Percentiles rank a stretch among this genome's conserved stretches.
These are phyloP conservation scores for Zychaea mexicana DNA, from an alignment of 371 early-diverging fungal genomes.

Conservation along the genomic window DNA sequence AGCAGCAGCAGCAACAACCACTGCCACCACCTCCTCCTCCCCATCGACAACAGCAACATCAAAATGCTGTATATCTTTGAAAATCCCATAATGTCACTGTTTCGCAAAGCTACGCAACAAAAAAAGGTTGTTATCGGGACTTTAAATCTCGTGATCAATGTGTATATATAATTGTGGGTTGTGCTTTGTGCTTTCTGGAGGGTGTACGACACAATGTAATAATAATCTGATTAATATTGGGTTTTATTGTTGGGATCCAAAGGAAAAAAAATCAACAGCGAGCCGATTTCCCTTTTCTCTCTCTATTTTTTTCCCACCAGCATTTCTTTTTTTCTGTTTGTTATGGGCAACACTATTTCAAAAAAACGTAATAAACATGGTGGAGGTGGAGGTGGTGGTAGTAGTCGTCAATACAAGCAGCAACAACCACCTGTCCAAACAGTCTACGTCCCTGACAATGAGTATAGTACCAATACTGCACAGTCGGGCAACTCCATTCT, in stretches of 20 bases:
- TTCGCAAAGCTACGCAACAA: not conserved
- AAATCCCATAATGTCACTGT: too few relatives aligned
- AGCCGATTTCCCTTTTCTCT: too few relatives aligned
- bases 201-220: too few relatives aligned
- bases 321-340: not conserved
- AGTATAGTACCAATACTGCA: conserved; percentile 29
- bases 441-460: conserved; percentile 18
- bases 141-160: not conserved
- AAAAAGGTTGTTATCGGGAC: not conserved
- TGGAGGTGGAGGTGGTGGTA: too few relatives aligned
- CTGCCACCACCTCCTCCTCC: not conserved
- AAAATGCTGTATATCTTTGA: too few relatives aligned
- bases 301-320: not conserved
- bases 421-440: not conserved
- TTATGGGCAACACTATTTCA: conserved; percentile 8
- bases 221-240: too few relatives aligned
- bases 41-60: too few relatives aligned
- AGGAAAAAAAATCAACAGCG: too few relatives aligned
- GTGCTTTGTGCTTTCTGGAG: too few relatives aligned
- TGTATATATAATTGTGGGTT: not conserved
- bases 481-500: conserved; percentile 34
- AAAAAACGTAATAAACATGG: conserved; percentile 6
- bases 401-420: too few relatives aligned
- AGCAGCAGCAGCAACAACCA: conserved; percentile 6
- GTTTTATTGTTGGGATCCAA: too few relatives aligned